Conservation (phyloP, 116 monocot genomes). For the Trichopus zeylanicus region DNA sequence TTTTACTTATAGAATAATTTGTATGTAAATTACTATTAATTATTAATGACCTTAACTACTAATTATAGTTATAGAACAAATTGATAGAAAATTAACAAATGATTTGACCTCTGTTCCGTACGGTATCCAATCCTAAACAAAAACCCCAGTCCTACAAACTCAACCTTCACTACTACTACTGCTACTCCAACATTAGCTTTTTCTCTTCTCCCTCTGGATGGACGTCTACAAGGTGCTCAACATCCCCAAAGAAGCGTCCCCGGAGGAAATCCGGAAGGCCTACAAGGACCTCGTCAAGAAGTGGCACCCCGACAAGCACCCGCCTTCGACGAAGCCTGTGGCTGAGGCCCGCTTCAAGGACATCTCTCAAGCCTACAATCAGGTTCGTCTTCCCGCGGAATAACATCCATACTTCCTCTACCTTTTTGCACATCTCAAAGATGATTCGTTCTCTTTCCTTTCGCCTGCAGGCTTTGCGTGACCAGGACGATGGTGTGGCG, state of each 20-base stretch:
- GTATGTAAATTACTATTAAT: too few species aligned
- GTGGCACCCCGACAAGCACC: constrained; percentile 99
- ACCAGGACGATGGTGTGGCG: constrained; percentile 14
- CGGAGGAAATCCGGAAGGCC: constrained; percentile 65
- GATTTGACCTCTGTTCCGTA: too few species aligned
- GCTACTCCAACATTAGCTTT: too few species aligned
- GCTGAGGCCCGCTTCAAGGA: constrained; percentile 87
- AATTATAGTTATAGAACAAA: too few species aligned
- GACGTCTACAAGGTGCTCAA: constrained; percentile 63
- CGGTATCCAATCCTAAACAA: too few species aligned
- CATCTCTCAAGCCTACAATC: constrained; percentile 68
- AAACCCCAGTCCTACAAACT: too few species aligned
- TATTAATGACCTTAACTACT: too few species aligned
- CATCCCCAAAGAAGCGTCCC: constrained; percentile 59
- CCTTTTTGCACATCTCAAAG: not conserved
- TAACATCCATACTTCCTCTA: too few species aligned
- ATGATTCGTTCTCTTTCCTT: not conserved
- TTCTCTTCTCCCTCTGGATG: too few species aligned
- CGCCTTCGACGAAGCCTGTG: constrained; percentile 52
- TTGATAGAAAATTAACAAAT: too few species aligned
- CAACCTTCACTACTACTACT: too few species aligned
- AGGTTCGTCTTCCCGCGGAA: not conserved
- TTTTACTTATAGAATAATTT: too few species aligned
- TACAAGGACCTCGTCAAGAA: constrained; percentile 72
- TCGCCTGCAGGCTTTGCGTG: constrained; percentile 29